These are phyloP conservation scores for Euryodendron excelsum DNA, from an alignment of 148 eudicot genomes.

Conservation along the genomic window DNA sequence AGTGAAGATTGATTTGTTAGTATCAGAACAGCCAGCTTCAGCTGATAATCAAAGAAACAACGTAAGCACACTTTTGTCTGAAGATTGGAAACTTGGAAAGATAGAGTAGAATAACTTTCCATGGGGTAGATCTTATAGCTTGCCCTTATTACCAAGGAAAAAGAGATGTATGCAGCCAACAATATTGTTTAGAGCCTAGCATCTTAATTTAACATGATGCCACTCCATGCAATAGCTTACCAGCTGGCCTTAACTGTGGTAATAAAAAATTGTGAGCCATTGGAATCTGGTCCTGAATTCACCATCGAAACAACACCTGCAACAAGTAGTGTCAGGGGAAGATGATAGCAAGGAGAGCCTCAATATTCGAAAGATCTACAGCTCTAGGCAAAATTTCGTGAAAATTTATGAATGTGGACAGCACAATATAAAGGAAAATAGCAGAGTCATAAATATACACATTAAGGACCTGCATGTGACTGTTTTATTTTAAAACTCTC, in stretches of 20 bases:
- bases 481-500: slow-evolving; percentile 82
- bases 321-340: slow-evolving; percentile 9
- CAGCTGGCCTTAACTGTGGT: slow-evolving; percentile 91
- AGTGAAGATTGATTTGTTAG: neutral
- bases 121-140: neutral
- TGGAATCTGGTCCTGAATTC: slow-evolving; percentile 88
- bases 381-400: neutral
- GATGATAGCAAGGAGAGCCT: neutral
- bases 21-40: neutral
- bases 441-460: neutral
- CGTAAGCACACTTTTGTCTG: too few species aligned
- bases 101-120: neutral
- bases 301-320: slow-evolving; percentile 93
- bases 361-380: neutral
- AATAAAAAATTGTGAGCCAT: slow-evolving; percentile 94
- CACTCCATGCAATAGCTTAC: slow-evolving; percentile 41
- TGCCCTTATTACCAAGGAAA: neutral
- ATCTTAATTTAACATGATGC: neutral
- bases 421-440: neutral
- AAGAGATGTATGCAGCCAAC: neutral
- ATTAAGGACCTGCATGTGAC: slow-evolving; percentile 65
- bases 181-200: neutral
- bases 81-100: neutral
- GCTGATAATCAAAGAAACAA: neutral
- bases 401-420: slow-evolving; percentile 8